Conservation (phyloP, 768 basidiomycete genomes). For the Amylocystis lapponica region DNA sequence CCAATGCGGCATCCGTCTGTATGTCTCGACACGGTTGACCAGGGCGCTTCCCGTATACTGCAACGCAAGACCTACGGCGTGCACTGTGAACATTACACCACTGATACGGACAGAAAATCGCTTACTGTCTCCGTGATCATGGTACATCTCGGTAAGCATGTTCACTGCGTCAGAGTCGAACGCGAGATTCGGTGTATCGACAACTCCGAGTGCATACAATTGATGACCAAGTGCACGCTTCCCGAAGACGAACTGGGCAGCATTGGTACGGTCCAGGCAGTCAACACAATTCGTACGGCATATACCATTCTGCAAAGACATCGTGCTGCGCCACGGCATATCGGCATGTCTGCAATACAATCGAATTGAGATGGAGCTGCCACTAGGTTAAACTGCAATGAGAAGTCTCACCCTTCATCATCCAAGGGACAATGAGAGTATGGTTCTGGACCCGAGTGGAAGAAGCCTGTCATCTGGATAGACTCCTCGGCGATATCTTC, state of each 20-base stretch:
- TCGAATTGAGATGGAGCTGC: background rate
- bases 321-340: conserved; percentile 52
- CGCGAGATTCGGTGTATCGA: conserved; percentile 76
- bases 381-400: background rate
- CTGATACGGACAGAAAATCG: conserved; percentile 8
- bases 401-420: conserved; percentile 29
- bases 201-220: conserved; percentile 87
- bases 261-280: conserved; percentile 94
- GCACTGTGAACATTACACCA: conserved; percentile 3
- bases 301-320: conserved; percentile 86
- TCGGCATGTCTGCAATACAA: conserved; percentile 17
- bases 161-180: conserved; percentile 95
- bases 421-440: conserved; percentile 61
- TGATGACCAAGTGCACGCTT: conserved; percentile 94
- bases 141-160: conserved; percentile 98
- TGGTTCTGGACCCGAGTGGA: conserved; percentile 89
- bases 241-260: conserved; percentile 94
- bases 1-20: conserved; percentile 94
- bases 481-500: conserved; percentile 94
- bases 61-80: conserved; percentile 70
- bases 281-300: conserved; percentile 96
- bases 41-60: conserved; percentile 97
- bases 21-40: conserved; percentile 94
- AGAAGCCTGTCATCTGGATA: conserved; percentile 88
- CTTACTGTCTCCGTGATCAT: conserved; percentile 94